Evolutionary conservation across 2,329 filamentous ascomycete species (phyloP).

Genomic region (Arthrobotrys pseudoclavata): DNA sequence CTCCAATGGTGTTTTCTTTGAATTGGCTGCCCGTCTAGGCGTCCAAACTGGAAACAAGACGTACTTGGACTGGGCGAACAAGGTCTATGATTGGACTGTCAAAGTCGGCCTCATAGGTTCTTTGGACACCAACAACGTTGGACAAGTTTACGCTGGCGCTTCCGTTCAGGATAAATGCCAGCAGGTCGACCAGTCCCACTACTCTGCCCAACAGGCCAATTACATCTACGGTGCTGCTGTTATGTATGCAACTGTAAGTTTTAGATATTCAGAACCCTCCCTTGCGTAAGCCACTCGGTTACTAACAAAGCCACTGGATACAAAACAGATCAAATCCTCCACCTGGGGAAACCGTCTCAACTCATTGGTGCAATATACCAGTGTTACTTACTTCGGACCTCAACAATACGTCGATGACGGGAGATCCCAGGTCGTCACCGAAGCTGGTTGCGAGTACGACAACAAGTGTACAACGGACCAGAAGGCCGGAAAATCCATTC

Average conservation of each 20-base stretch:
- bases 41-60: constrained; percentile 83
- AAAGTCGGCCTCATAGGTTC: constrained; percentile 72
- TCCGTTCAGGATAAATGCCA: constrained; percentile 70
- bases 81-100: constrained; percentile 77
- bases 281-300: neutral
- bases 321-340: constrained; percentile 32
- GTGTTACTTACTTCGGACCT: constrained; percentile 32
- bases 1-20: constrained; percentile 78
- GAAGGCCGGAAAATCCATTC: constrained; percentile 77
- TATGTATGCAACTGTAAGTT: constrained; percentile 72
- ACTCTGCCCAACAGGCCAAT: constrained; percentile 76
- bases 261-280: neutral
- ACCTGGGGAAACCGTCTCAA: constrained; percentile 30
- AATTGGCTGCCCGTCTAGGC: constrained; percentile 78
- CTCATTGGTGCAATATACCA: neutral
- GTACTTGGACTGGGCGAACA: constrained; percentile 82
- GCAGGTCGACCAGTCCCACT: constrained; percentile 71
- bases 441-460: constrained; percentile 74
- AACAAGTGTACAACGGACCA: constrained; percentile 73
- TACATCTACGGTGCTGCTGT: constrained; percentile 76
- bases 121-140: constrained; percentile 73
- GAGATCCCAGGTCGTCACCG: constrained; percentile 72
- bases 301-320: neutral
- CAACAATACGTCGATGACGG: constrained; percentile 65
- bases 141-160: constrained; percentile 62